A percentile compares a stretch with the other conserved stretches of the same genome.
Conservation (phyloP, 2,329 filamentous ascomycete species). For the Penicillium sp. region DNA sequence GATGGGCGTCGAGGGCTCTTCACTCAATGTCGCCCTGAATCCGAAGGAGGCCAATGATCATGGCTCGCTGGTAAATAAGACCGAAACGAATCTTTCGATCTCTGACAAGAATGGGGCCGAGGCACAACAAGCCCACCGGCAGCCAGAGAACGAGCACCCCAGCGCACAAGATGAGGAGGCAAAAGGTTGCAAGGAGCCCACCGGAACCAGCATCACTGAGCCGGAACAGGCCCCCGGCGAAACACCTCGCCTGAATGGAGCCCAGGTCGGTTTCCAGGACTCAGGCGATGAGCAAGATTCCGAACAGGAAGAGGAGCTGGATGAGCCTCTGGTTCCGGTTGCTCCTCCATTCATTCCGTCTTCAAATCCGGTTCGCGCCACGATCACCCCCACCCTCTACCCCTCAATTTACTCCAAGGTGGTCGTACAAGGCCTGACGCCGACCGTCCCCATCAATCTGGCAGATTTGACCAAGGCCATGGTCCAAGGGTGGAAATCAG, state of each 20-base stretch:
- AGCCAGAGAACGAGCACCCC: conserved; percentile 20
- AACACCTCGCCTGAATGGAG: conserved; percentile 29
- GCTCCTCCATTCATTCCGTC: conserved; percentile 66
- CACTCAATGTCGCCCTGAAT: conserved; percentile 6
- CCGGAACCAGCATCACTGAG: conserved; percentile 22
- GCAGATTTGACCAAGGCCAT: conserved; percentile 72
- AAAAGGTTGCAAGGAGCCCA: conserved; percentile 19
- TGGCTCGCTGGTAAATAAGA: conserved; percentile 14
- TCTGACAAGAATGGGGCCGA: conserved; percentile 14
- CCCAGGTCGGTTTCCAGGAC: conserved; percentile 8
- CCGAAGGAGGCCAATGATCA: conserved; percentile 3
- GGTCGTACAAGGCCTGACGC: conserved; percentile 70
- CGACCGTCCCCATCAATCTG: conserved; percentile 82
- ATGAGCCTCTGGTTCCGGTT: conserved; percentile 64
- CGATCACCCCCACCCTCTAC: conserved; percentile 69
- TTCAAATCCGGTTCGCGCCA: conserved; percentile 68
- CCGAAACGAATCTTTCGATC: conserved; percentile 20
- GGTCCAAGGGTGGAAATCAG: conserved; percentile 85
- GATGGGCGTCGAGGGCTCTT: conserved; percentile 5
- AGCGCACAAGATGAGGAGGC: conserved; percentile 16
- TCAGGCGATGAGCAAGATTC: conserved; percentile 27
- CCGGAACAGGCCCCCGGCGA: conserved; percentile 36
- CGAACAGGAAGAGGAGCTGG: conserved; percentile 26
- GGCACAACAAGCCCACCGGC: conserved; percentile 9
- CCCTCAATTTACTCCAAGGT: conserved; percentile 85